Evolutionary conservation across 805 yeast genomes (phyloP).

Genomic region (Saccharomycopsis amapae): DNA sequence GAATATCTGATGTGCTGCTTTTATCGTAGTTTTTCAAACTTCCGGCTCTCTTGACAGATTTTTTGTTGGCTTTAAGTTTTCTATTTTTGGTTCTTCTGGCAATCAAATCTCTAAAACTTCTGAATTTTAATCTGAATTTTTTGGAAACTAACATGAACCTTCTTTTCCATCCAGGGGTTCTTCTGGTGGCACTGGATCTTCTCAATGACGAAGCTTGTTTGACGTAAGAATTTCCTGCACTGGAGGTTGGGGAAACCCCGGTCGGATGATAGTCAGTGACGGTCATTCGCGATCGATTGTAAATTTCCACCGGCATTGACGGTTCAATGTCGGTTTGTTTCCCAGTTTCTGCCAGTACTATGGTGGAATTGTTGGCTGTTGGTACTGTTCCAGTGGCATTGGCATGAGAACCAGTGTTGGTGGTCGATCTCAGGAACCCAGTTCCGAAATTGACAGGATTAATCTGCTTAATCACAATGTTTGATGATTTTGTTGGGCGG

Average conservation of each 20-base stretch:
- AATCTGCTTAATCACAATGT: constrained; percentile 6
- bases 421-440: not conserved
- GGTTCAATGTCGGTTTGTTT: not conserved
- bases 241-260: not conserved
- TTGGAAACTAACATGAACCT: not conserved
- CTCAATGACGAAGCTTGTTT: not conserved
- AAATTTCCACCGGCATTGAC: not conserved
- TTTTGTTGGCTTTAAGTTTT: no score
- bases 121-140: constrained; percentile 4
- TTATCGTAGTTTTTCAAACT: no score
- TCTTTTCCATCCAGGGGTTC: constrained; percentile 3
- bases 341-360: not conserved
- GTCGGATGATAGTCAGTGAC: not conserved
- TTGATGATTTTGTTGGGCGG: not conserved
- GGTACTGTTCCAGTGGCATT: not conserved
- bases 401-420: not conserved
- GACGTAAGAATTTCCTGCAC: not conserved
- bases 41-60: no score
- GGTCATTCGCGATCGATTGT: no score
- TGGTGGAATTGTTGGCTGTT: constrained; percentile 4
- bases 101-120: constrained; percentile 4
- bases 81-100: not conserved
- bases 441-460: not conserved
- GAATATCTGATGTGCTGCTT: not conserved
- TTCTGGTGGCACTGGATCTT: constrained; percentile 8